Evolutionary conservation across 768 basidiomycete genomes (phyloP).

Genomic region (Infundibulicybe gibba): DNA sequence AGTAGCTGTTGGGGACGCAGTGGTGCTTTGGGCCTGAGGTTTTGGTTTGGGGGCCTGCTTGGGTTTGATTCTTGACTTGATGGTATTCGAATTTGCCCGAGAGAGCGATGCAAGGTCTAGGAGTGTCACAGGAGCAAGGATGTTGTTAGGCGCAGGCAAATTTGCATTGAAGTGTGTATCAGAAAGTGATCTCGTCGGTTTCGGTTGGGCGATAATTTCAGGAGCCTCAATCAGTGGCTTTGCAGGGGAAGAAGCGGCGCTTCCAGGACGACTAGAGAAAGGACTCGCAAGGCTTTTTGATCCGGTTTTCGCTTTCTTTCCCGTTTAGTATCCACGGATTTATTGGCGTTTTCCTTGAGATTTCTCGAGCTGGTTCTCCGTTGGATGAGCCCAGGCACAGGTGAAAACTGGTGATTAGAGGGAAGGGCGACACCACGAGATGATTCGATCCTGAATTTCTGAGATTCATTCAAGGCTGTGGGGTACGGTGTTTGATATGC

Average conservation of each 20-base stretch:
- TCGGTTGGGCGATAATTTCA: neutral
- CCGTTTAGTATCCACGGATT: neutral
- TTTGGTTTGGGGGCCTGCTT: neutral
- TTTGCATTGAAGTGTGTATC: constrained; percentile 19
- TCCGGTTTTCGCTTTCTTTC: neutral
- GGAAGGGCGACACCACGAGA: constrained; percentile 6
- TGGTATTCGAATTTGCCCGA: too few species aligned
- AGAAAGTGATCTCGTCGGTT: constrained; percentile 11
- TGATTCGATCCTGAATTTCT: constrained; percentile 11
- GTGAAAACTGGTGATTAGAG: constrained; percentile 10
- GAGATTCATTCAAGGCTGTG: constrained; percentile 9
- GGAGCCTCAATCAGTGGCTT: neutral
- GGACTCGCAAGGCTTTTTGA: constrained; percentile 15
- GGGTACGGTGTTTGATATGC: constrained; percentile 13
- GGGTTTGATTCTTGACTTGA: too few species aligned
- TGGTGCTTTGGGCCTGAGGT: constrained; percentile 12
- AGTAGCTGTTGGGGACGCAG: constrained; percentile 10
- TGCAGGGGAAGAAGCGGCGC: constrained; percentile 4
- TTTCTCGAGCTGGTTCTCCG: constrained; percentile 13
- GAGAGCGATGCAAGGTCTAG: neutral
- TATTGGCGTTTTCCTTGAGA: constrained; percentile 16
- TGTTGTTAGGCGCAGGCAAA: constrained; percentile 5
- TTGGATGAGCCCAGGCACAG: constrained; percentile 7
- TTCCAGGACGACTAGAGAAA: constrained; percentile 14
- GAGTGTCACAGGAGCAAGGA: neutral